These are phyloP conservation scores for Chondrostereum purpureum DNA, from an alignment of 1,284 basidiomycete species.

Conservation along the genomic window DNA sequence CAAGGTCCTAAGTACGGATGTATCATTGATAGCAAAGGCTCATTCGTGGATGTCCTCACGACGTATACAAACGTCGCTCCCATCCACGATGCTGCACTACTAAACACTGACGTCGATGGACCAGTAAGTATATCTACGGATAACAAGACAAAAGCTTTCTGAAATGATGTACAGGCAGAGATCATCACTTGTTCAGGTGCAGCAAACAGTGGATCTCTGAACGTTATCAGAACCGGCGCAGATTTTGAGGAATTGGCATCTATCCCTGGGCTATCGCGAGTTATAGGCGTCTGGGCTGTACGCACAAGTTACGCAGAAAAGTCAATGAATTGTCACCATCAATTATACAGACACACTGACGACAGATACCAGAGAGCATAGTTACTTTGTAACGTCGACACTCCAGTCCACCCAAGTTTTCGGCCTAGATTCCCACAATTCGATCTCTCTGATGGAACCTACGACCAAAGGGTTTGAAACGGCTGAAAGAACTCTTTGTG, in stretches of 20 bases:
- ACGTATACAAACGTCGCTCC: conserved; percentile 82
- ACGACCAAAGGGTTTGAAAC: conserved; percentile 37
- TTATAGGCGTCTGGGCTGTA: conserved; percentile 64
- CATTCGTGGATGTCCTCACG: conserved; percentile 53
- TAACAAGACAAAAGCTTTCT: conserved; percentile 10
- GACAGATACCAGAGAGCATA: conserved; percentile 35
- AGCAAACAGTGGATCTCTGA: conserved; percentile 73
- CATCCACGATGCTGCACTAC: conserved; percentile 77
- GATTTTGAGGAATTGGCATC: conserved; percentile 67
- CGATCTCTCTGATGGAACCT: conserved; percentile 32
- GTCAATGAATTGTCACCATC: no score
- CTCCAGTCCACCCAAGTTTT: conserved; percentile 47
- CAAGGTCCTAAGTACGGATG: conserved; percentile 27
- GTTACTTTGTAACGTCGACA: conserved; percentile 55
- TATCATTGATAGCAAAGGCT: conserved; percentile 44
- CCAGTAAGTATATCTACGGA: conserved; percentile 45
- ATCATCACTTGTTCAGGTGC: conserved; percentile 89
- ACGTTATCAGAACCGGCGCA: conserved; percentile 81
- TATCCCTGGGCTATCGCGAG: conserved; percentile 53
- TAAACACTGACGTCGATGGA: conserved; percentile 70
- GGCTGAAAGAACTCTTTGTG: conserved; percentile 55
- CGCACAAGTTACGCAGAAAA: conserved; percentile 38
- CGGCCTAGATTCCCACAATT: conserved; percentile 34
- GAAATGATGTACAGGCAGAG: conserved; percentile 46
- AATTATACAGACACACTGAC: conserved; percentile 8